Conservation (phyloP, 306 rosid species). For the Morella rubra region DNA sequence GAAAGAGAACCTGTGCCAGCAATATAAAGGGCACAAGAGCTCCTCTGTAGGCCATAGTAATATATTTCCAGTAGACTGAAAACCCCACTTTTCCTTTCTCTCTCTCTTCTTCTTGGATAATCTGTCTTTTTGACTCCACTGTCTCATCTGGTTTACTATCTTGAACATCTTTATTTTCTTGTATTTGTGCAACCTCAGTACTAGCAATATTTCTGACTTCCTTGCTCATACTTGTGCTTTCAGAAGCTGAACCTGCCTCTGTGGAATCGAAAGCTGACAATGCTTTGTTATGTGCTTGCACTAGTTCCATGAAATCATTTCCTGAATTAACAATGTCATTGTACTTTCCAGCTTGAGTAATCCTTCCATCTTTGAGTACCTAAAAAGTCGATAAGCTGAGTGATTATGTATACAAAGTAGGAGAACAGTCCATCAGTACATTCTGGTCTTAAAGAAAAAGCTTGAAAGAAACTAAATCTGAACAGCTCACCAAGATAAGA, state of each 20-base stretch:
- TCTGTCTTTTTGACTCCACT: no score
- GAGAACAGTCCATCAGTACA: neutral
- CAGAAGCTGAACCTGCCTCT: slow-evolving; percentile 17
- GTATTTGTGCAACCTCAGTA: slow-evolving; percentile 18
- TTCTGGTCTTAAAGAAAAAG: neutral
- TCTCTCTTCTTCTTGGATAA: no score
- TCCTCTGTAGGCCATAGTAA: no score
- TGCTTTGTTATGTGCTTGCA: slow-evolving; percentile 62
- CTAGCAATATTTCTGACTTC: slow-evolving; percentile 15
- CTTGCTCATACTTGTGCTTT: slow-evolving; percentile 8
- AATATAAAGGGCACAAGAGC: no score
- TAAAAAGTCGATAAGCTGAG: slow-evolving; percentile 5
- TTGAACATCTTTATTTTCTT: slow-evolving; percentile 18
- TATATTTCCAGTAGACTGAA: no score
- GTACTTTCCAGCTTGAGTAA: slow-evolving; percentile 62
- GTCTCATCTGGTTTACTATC: no score
- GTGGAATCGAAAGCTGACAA: slow-evolving; percentile 43
- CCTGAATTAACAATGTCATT: slow-evolving; percentile 44
- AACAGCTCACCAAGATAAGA: no score
- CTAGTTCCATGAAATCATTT: slow-evolving; percentile 63
- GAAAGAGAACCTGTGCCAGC: no score
- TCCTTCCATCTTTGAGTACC: slow-evolving; percentile 71
- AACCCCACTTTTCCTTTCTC: no score
- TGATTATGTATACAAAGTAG: slow-evolving; percentile 4
- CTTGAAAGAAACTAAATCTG: no score